Conservation (phyloP, 2,329 filamentous ascomycete species). For the Aspergillus sp. region DNA sequence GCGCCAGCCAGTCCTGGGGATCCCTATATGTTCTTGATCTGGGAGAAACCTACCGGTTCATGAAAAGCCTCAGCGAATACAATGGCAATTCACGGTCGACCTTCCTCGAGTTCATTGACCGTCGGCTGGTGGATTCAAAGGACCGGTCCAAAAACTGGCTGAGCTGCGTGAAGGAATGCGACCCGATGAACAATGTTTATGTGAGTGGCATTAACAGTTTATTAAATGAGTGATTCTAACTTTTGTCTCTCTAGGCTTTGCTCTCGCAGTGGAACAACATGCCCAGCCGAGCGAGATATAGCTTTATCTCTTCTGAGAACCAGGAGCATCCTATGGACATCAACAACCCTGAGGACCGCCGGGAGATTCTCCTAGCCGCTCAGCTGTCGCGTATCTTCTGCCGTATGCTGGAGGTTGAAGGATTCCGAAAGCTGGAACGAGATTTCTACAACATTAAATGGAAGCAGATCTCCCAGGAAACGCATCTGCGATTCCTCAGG, state of each 20-base stretch:
- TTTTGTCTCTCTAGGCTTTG: conserved; percentile 20
- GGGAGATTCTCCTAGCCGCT: conserved; percentile 34
- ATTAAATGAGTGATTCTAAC: background rate
- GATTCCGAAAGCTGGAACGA: conserved; percentile 35
- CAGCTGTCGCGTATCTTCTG: conserved; percentile 38
- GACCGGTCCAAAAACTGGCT: conserved; percentile 38
- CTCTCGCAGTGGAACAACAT: conserved; percentile 39
- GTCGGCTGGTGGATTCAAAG: conserved; percentile 35
- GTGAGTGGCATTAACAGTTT: conserved; percentile 19
- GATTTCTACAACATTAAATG: conserved; percentile 39
- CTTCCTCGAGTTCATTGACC: conserved; percentile 37
- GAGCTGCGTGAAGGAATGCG: conserved; percentile 31
- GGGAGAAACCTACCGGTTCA: conserved; percentile 32
- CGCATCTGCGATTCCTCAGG: conserved; percentile 30
- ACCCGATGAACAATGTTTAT: conserved; percentile 32
- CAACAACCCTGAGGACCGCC: conserved; percentile 24
- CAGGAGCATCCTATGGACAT: conserved; percentile 33
- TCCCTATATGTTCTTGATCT: conserved; percentile 35
- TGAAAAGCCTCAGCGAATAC: conserved; percentile 29
- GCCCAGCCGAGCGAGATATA: conserved; percentile 38
- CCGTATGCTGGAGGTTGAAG: conserved; percentile 39
- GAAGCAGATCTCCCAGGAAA: conserved; percentile 35
- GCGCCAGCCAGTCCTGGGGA: conserved; percentile 33
- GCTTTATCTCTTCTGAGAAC: conserved; percentile 26
- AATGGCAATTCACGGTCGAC: conserved; percentile 30